These are phyloP conservation scores for Asparagopsis taxiformis DNA, from an alignment of 31 red algal genomes.

Conservation along the genomic window DNA sequence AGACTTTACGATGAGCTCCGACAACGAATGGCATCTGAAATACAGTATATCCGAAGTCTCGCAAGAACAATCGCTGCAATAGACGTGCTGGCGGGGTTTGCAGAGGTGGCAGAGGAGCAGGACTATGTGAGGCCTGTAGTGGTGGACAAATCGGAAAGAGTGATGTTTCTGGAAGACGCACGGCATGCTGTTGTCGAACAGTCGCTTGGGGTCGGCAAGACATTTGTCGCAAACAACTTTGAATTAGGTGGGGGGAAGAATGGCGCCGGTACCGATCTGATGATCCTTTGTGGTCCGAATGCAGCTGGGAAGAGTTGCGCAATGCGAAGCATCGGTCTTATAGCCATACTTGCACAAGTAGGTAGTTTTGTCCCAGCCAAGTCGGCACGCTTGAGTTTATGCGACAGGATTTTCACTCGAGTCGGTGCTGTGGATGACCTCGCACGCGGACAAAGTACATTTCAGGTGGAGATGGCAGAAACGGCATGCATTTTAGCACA, in stretches of 20 bases:
- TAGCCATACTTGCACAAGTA: constrained; percentile 75
- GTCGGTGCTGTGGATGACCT: constrained; percentile 92
- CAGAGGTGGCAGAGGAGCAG: constrained; percentile 62
- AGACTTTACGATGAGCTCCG: constrained; percentile 48
- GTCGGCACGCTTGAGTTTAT: constrained; percentile 56
- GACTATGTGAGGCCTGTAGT: constrained; percentile 57
- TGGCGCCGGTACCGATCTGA: constrained; percentile 4
- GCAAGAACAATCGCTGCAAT: constrained; percentile 56
- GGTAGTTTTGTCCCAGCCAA: constrained; percentile 89
- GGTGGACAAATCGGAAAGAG: constrained; percentile 4
- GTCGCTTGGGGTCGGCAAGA: constrained; percentile 37
- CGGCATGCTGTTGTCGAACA: constrained; percentile 92
- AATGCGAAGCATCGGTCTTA: constrained; percentile 61
- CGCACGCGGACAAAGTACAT: constrained; percentile 83
- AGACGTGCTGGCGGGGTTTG: constrained; percentile 82
- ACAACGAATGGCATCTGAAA: constrained; percentile 19
- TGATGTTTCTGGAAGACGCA: constrained; percentile 47
- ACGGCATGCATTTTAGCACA: constrained; percentile 81
- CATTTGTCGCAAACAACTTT: constrained; percentile 64
- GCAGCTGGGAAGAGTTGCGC: constrained; percentile 78
- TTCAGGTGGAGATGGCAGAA: constrained; percentile 96
- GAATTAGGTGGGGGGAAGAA: constrained; percentile 15
- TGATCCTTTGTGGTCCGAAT: constrained; percentile 77
- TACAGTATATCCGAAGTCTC: constrained; percentile 24
- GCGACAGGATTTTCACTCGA: constrained; percentile 85